Percentiles rank a stretch among this genome's conserved stretches.
These are phyloP conservation scores for Zoysia pacifica DNA, from an alignment of 176 grass and related monocot species.

Conservation along the genomic window DNA sequence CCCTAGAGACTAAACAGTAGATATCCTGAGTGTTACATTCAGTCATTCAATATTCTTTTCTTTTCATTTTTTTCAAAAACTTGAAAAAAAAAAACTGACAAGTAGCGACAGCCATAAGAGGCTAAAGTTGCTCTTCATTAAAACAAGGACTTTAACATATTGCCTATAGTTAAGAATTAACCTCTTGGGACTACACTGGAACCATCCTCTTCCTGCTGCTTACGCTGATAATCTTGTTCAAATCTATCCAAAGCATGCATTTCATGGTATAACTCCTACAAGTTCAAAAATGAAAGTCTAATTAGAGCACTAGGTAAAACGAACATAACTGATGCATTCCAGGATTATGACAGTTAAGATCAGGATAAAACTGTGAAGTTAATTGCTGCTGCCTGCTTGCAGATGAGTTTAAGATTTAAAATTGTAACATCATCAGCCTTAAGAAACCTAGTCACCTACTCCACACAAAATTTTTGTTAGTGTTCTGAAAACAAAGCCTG, in stretches of 20 bases:
- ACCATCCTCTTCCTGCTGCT: slow-evolving; percentile 77
- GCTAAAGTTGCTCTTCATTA: slow-evolving; percentile 3
- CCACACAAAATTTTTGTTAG: not conserved
- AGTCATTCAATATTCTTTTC: not conserved
- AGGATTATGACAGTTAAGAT: slow-evolving; percentile 6
- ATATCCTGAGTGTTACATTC: slow-evolving; percentile 5
- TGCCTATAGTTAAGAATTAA: slow-evolving; percentile 29
- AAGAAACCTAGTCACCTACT: not conserved
- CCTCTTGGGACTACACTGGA: slow-evolving; percentile 74
- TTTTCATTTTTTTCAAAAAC: not conserved
- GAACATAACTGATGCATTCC: slow-evolving; percentile 9
- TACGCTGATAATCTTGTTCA: slow-evolving; percentile 85
- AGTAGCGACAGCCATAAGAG: slow-evolving; percentile 11
- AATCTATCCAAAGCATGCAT: slow-evolving; percentile 98
- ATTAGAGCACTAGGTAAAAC: slow-evolving; percentile 25
- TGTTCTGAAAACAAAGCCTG: not conserved
- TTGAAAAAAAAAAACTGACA: slow-evolving; percentile 8
- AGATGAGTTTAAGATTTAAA: slow-evolving; percentile 2
- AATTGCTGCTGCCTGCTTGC: not conserved
- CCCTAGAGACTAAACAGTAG: not conserved
- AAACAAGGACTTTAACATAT: slow-evolving; percentile 6
- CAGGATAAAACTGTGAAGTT: slow-evolving; percentile 9
- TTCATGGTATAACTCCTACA: slow-evolving; percentile 98
- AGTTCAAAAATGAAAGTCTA: slow-evolving; percentile 5
- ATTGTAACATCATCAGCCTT: slow-evolving; percentile 12